phyloP scores from a whole-genome alignment of 768 basidiomycete species.

The Pisolithus tinctorius region DNA sequence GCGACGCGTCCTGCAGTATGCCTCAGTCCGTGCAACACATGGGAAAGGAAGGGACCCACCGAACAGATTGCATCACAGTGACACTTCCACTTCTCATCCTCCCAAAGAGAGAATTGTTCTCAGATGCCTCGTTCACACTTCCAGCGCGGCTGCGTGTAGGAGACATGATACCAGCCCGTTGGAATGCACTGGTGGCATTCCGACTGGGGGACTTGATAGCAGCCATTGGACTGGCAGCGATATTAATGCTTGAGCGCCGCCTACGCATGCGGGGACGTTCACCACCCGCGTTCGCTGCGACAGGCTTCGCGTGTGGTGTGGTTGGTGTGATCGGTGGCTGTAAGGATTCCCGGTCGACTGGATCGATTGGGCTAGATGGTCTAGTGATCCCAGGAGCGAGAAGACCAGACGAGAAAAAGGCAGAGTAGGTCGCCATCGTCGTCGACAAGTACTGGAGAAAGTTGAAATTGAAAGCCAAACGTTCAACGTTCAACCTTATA shows the following conservation, averaged over 20 bases:
- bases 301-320: slow-evolving; percentile 14
- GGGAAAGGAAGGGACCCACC: slow-evolving; percentile 21
- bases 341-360: slow-evolving; percentile 28
- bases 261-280: slow-evolving; percentile 45
- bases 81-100: slow-evolving; percentile 51
- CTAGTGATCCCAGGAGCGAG: slow-evolving; percentile 40
- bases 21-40: slow-evolving; percentile 1
- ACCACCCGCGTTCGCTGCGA: slow-evolving; percentile 19
- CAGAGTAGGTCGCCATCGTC: slow-evolving; percentile 46
- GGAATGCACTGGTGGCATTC: slow-evolving; percentile 44
- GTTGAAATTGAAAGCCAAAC: neutral
- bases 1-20: slow-evolving; percentile 33
- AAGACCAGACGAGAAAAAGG: slow-evolving; percentile 66
- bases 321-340: neutral
- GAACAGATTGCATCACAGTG: slow-evolving; percentile 26
- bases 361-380: slow-evolving; percentile 18
- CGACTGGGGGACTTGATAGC: slow-evolving; percentile 53
- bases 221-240: slow-evolving; percentile 47
- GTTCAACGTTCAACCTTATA: neutral
- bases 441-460: neutral
- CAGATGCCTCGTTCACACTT: slow-evolving; percentile 34
- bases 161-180: slow-evolving; percentile 34
- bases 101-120: slow-evolving; percentile 40
- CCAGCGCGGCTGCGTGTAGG: slow-evolving; percentile 40
- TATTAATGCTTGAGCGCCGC: slow-evolving; percentile 57